Base-by-base conservation (phyloP, 2,329 filamentous ascomycete genomes). In the Colletotrichum melonis region DNA sequence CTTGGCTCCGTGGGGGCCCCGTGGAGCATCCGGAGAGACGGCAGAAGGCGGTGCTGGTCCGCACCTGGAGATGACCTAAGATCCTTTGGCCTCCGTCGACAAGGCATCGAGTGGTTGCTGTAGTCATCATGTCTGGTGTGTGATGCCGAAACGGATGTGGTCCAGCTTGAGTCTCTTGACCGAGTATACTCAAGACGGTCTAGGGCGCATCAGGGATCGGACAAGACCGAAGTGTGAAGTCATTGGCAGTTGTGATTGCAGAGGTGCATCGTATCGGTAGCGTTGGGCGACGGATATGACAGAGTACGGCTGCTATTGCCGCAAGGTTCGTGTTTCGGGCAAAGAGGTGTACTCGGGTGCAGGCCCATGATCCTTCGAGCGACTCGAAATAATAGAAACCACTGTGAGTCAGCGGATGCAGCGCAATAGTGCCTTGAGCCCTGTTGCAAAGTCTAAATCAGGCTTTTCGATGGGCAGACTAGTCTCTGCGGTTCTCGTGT, bases 361-460 rank as follows among this genome's bases (percentile, higher is more conserved):
- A 64, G 54, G 26, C 26, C 35, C 26, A 63, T 30, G 55, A 46
- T 68, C 32, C 55, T 60, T 56, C 46, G 70, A 24, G 42, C 35
- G 49, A 26, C 14, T 49, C 54, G 46, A 60, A 59, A 42, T 24
- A 38, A 38, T 7, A 24, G 49, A 59, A 49, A 16, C 46, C 60
- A 67, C 19, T 54, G 69, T 70, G 70, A 73, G 52, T 70, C 70
- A 70, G 70, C 70, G 22, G 70, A 19, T 60, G 67, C 59, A 55
- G 62, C 26, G 59, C 67, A 38, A 49, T 26, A 22, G 56, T 49
- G 56, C 32, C 46, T 30, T 46, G 28, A 63, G 30, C 35, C 70
- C 60, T 60, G 55, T n/a, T 42, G 60, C 24, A 46, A 56, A 62
- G 70, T 49, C 42, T 49, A n/a, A 49, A 22, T 30, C 56, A 62